Evolutionary conservation across 1,284 basidiomycete genomes (phyloP).

Genomic region (Austroboletus novae-zelandiae): DNA sequence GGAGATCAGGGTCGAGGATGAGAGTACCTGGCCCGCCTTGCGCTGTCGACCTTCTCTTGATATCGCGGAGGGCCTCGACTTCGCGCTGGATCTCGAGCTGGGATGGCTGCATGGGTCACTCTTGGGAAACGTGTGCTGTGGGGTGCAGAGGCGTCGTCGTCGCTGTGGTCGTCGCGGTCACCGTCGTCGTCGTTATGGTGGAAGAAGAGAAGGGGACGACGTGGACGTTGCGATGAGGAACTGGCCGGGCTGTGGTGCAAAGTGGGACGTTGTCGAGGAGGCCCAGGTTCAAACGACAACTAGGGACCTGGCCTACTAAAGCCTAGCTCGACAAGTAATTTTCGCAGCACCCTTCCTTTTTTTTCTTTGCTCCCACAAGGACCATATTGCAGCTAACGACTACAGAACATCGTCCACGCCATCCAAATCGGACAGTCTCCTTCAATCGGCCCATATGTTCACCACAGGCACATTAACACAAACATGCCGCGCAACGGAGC

Average conservation of each 20-base stretch:
- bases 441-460: conserved; percentile 8
- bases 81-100: conserved; percentile 85
- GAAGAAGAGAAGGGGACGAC: background rate
- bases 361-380: conserved; percentile 2
- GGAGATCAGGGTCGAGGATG: conserved; percentile 85
- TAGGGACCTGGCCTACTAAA: too few relatives aligned
- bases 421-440: conserved; percentile 18
- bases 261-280: conserved; percentile 5
- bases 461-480: conserved; percentile 6
- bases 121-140: conserved; percentile 12
- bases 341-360: conserved; percentile 8
- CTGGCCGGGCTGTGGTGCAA: conserved; percentile 2
- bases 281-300: conserved; percentile 6
- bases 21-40: conserved; percentile 73
- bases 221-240: background rate
- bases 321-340: background rate
- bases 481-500: background rate
- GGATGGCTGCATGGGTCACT: conserved; percentile 61
- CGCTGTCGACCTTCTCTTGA: conserved; percentile 75
- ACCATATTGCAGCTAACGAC: conserved; percentile 3
- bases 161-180: conserved; percentile 9
- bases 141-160: conserved; percentile 3
- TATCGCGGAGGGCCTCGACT: conserved; percentile 80
- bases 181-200: background rate
- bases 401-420: conserved; percentile 19